Conservation (phyloP, 2,329 filamentous ascomycete species). For the Hypoxylon sp. region DNA sequence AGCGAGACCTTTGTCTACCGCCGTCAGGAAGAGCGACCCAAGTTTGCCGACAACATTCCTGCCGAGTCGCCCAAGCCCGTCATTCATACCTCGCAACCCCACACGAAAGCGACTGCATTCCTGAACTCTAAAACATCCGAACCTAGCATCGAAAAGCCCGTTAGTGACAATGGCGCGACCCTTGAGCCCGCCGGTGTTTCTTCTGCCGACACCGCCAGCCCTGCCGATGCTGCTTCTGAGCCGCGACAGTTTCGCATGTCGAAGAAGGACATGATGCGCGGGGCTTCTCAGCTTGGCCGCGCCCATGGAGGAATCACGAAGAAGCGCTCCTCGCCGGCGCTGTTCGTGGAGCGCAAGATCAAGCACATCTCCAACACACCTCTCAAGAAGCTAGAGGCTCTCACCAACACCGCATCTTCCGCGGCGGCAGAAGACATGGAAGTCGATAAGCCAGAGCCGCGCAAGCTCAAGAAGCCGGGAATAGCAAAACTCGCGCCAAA, state of each 20-base stretch:
- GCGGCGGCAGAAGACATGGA: slow-evolving; percentile 33
- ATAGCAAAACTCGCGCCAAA: slow-evolving; percentile 40
- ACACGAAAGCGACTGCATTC: slow-evolving; percentile 44
- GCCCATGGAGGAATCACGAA: slow-evolving; percentile 49
- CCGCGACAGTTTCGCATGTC: slow-evolving; percentile 66
- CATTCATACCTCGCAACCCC: slow-evolving; percentile 58
- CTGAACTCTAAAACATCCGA: slow-evolving; percentile 34
- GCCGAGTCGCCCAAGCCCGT: slow-evolving; percentile 47
- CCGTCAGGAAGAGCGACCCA: slow-evolving; percentile 52
- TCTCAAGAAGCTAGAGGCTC: slow-evolving; percentile 34
- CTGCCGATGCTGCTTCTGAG: slow-evolving; percentile 42
- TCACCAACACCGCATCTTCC: slow-evolving; percentile 22
- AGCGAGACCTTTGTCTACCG: slow-evolving; percentile 65
- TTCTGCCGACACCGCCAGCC: not conserved
- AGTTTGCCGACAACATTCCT: slow-evolving; percentile 39
- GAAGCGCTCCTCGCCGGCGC: slow-evolving; percentile 54
- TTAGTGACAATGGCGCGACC: slow-evolving; percentile 16
- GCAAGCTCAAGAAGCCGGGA: slow-evolving; percentile 48
- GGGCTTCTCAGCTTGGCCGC: slow-evolving; percentile 37
- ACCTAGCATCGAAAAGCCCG: slow-evolving; percentile 10
- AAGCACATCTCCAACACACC: slow-evolving; percentile 42
- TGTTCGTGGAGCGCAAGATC: slow-evolving; percentile 64
- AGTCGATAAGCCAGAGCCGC: slow-evolving; percentile 36
- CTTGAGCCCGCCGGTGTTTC: slow-evolving; percentile 7
- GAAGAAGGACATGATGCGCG: slow-evolving; percentile 52